Evolutionary conservation across 1,284 basidiomycete species (phyloP).

Genomic region (Leccinum subrobustum): DNA sequence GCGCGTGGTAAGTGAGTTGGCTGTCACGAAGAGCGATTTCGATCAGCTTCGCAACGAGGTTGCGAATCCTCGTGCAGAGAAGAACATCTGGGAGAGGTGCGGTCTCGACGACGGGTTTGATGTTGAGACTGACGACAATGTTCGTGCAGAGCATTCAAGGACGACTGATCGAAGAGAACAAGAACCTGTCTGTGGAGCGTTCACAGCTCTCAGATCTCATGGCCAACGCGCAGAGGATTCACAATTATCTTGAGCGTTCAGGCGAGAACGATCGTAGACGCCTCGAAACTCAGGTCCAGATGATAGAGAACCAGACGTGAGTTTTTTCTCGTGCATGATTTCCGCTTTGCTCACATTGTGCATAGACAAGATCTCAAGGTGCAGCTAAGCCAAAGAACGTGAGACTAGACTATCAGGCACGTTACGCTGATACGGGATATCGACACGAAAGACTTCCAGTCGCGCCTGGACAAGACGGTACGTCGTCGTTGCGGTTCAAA

Average conservation of each 20-base stretch:
- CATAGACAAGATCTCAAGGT: too few relatives aligned
- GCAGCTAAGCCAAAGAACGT: slow-evolving; percentile 46
- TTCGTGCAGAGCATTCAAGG: slow-evolving; percentile 64
- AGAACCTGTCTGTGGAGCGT: slow-evolving; percentile 74
- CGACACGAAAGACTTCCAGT: slow-evolving; percentile 75
- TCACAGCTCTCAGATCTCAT: slow-evolving; percentile 85
- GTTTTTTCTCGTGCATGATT: slow-evolving; percentile 17
- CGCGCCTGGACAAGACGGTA: slow-evolving; percentile 70
- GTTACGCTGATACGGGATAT: slow-evolving; percentile 77
- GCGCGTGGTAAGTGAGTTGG: slow-evolving; percentile 63
- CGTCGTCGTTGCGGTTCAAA: slow-evolving; percentile 23
- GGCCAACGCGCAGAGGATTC: slow-evolving; percentile 86
- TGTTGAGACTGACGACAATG: slow-evolving; percentile 2
- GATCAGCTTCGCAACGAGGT: slow-evolving; percentile 83
- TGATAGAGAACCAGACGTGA: slow-evolving; percentile 77
- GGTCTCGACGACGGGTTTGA: slow-evolving; percentile 20
- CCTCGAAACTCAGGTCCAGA: slow-evolving; percentile 77
- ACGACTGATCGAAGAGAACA: slow-evolving; percentile 85
- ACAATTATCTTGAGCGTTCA: slow-evolving; percentile 81
- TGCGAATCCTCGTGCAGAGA: slow-evolving; percentile 86
- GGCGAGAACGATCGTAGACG: slow-evolving; percentile 78
- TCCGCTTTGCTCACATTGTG: too few relatives aligned
- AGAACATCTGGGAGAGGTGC: slow-evolving; percentile 82
- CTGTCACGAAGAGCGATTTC: slow-evolving; percentile 52
- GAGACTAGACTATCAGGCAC: slow-evolving; percentile 64